phyloP scores from a whole-genome alignment of 768 basidiomycete genomes.

The Naematelia encephala region DNA sequence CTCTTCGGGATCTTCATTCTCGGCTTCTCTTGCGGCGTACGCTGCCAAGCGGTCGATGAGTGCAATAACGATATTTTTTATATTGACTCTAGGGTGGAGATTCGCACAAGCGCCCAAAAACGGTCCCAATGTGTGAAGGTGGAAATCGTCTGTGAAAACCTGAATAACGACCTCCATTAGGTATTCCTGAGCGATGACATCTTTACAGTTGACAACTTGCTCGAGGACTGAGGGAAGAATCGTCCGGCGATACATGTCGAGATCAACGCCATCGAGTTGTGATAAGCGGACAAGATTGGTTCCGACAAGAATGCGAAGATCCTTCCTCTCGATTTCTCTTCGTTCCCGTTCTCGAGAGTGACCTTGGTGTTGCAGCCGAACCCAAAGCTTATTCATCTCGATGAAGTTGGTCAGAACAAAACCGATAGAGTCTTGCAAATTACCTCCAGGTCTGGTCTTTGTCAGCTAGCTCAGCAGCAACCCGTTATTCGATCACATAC shows the following conservation, averaged over 20 bases:
- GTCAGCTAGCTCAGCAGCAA: neutral
- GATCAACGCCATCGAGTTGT: conserved; percentile 92
- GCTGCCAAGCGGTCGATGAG: conserved; percentile 93
- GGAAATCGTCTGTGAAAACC: conserved; percentile 98
- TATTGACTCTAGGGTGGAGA: conserved; percentile 95
- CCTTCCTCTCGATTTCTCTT: conserved; percentile 91
- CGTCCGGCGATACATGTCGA: conserved; percentile 77
- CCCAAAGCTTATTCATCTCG: conserved; percentile 99
- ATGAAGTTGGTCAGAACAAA: conserved; percentile 98
- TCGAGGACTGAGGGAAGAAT: conserved; percentile 92
- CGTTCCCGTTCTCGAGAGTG: conserved; percentile 96
- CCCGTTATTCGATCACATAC: conserved; percentile 54
- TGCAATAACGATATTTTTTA: conserved; percentile 96
- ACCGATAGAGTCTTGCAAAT: conserved; percentile 88
- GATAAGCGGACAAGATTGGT: conserved; percentile 94
- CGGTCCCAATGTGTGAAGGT: conserved; percentile 88
- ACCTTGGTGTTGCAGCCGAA: conserved; percentile 94
- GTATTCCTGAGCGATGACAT: conserved; percentile 98
- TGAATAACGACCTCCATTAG: conserved; percentile 99
- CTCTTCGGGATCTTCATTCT: conserved; percentile 93
- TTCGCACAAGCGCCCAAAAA: conserved; percentile 96
- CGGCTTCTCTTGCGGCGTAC: conserved; percentile 94
- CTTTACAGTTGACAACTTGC: conserved; percentile 97
- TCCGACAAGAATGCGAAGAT: conserved; percentile 91
- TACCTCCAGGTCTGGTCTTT: conserved; percentile 69